Percentiles rank a stretch among this genome's conserved stretches.
Evolutionary conservation across 345 rosid species (phyloP).

Genomic region (Ceriops zippeliana): DNA sequence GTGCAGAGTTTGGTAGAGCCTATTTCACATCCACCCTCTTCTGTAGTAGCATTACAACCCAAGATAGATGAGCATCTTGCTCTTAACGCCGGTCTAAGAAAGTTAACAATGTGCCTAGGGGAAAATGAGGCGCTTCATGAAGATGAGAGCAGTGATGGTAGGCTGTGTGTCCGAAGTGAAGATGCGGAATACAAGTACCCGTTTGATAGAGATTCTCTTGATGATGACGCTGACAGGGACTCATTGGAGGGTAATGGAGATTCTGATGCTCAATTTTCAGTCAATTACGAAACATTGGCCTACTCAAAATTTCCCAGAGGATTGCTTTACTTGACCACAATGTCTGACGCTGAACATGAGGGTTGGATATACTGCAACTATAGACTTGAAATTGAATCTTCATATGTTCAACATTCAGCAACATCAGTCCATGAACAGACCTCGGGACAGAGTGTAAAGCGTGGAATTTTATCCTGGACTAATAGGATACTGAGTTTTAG

Average conservation of each 20-base stretch:
- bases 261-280: constrained; percentile 27
- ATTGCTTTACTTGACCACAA: constrained; percentile 20
- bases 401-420: constrained; percentile 28
- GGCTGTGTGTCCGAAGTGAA: constrained; percentile 23
- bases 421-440: constrained; percentile 29
- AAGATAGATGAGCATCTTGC: constrained; percentile 42
- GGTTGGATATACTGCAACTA: constrained; percentile 46
- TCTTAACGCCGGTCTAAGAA: constrained; percentile 45
- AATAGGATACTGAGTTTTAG: constrained; percentile 47
- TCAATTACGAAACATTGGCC: constrained; percentile 52
- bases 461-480: constrained; percentile 53
- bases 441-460: constrained; percentile 23
- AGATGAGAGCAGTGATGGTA: constrained; percentile 34
- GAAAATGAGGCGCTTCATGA: constrained; percentile 36
- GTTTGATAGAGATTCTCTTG: constrained; percentile 47
- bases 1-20: constrained; percentile 31
- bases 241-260: constrained; percentile 29
- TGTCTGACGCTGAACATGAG: constrained; percentile 40
- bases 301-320: constrained; percentile 41
- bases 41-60: constrained; percentile 21
- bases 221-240: constrained; percentile 23
- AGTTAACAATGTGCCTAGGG: constrained; percentile 42
- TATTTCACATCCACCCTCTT: constrained; percentile 26
- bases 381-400: constrained; percentile 35
- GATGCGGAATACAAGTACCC: constrained; percentile 20